Base-by-base conservation (phyloP, 1,284 basidiomycete genomes). In the Xerocomus minutiporus region DNA sequence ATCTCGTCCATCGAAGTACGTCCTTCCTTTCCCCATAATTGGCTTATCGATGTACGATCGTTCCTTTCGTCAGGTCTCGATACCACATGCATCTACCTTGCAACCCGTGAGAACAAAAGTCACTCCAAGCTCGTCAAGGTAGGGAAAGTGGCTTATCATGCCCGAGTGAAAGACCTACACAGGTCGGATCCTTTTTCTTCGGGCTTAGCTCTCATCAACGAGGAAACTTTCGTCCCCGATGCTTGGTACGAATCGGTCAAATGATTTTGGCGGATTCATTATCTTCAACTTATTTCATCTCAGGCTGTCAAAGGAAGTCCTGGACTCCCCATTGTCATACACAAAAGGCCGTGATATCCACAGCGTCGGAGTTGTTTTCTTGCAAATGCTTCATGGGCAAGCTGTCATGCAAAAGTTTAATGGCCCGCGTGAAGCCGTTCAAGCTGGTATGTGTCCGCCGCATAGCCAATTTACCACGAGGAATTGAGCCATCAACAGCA, bases 371-470 rank as follows among this genome's bases (percentile, higher is more conserved):
- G 78, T 91, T 39, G 75, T 89, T 4, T 71, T 90, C 34, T 59
- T 91, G 46, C 87, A 90, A 67, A 91, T 91, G 88, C 67, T 91
- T 11, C 65, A 86, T 25, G 88, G 89, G 0, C 69, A 83, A 51
- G 78, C 85, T 58, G 84, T 89, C 6, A 77, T 79, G 50, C 74
- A 81, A 38, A 70, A 65, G 41, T 74, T 61, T 48, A 48, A n/a
- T 25, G 73, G 76, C 46, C 71, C 76, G 2, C 71, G 73, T 8
- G 68, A 71, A 44, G 81, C 79, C 13, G 62, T 82, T 11, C 71
- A 74, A 55, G 68, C 70, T 46, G 70, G 79, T 78, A 57, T 48
- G 75, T 60, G 1, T 26, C 31, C 41, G 38, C 29, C 40, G 5
- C 15, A 52, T 32, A 25, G 8, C 25, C 26, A 39, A 52, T 28